These are phyloP conservation scores for Potentilla sterilis DNA, from an alignment of 306 rosid genomes.

Conservation along the genomic window DNA sequence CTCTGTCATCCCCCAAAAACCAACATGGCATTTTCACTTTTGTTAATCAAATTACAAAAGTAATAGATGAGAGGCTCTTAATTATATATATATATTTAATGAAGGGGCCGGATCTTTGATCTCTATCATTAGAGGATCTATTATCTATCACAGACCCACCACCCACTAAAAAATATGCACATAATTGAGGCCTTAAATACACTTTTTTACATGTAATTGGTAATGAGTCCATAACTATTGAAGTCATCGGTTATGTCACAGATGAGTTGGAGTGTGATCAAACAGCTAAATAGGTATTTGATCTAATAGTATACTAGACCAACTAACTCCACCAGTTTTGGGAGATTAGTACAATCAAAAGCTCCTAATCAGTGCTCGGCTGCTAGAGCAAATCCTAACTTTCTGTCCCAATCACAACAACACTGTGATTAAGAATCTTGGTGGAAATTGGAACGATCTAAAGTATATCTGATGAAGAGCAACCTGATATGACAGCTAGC, in stretches of 20 bases:
- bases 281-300: neutral
- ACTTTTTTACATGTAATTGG: neutral
- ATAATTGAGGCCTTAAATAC: neutral
- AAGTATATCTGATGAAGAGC: too few species aligned
- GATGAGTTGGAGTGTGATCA: conserved; percentile 20
- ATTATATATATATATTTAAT: neutral
- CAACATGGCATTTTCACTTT: neutral
- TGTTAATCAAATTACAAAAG: neutral
- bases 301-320: neutral
- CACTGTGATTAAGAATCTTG: neutral
- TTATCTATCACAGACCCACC: conserved; percentile 20
- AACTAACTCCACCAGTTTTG: conserved; percentile 21
- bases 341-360: conserved; percentile 18
- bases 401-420: conserved; percentile 21
- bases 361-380: conserved; percentile 4
- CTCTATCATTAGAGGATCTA: conserved; percentile 27
- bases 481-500: too few species aligned
- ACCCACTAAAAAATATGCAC: conserved; percentile 16
- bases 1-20: neutral
- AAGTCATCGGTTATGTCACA: conserved; percentile 8
- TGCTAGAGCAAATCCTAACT: conserved; percentile 17
- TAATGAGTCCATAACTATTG: neutral
- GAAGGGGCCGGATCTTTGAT: conserved; percentile 1
- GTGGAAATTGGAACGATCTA: neutral
- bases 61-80: neutral